These are phyloP conservation scores for Albugo candida DNA, from an alignment of 352 stramenopile species.

Conservation along the genomic window DNA sequence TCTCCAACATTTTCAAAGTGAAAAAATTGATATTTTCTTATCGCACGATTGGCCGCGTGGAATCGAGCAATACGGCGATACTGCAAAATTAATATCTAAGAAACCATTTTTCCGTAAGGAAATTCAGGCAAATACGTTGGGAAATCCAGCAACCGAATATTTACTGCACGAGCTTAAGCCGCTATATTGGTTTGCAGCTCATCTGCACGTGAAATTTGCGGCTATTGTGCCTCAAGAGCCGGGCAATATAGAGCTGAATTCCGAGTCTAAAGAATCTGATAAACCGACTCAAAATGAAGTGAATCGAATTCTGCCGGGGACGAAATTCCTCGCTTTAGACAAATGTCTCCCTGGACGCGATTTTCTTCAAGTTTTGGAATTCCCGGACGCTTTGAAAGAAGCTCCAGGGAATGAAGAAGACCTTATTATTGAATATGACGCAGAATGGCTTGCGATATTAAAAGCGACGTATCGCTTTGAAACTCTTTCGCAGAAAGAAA, in stretches of 20 bases:
- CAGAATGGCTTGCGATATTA: conserved; percentile 88
- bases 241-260: neutral
- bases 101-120: conserved; percentile 94
- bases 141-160: conserved; percentile 83
- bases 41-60: conserved; percentile 98
- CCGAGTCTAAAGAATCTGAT: neutral
- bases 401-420: conserved; percentile 2
- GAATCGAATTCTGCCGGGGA: conserved; percentile 16
- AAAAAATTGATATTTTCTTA: conserved; percentile 81
- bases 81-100: conserved; percentile 62
- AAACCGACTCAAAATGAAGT: neutral
- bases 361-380: conserved; percentile 89
- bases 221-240: conserved; percentile 79
- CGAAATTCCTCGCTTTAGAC: conserved; percentile 97
- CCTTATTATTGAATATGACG: conserved; percentile 82
- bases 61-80: conserved; percentile 91
- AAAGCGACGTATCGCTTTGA: conserved; percentile 82
- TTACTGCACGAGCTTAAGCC: conserved; percentile 87
- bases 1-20: conserved; percentile 1
- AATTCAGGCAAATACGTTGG: conserved; percentile 83
- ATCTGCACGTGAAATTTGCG: conserved; percentile 97
- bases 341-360: conserved; percentile 93
- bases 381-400: conserved; percentile 13
- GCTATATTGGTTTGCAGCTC: conserved; percentile 93
- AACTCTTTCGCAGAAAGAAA: conserved; percentile 31